Evolutionary conservation across 192 early-diverging fungal genomes (phyloP).

Genomic region (Backusella parvicylindrica): DNA sequence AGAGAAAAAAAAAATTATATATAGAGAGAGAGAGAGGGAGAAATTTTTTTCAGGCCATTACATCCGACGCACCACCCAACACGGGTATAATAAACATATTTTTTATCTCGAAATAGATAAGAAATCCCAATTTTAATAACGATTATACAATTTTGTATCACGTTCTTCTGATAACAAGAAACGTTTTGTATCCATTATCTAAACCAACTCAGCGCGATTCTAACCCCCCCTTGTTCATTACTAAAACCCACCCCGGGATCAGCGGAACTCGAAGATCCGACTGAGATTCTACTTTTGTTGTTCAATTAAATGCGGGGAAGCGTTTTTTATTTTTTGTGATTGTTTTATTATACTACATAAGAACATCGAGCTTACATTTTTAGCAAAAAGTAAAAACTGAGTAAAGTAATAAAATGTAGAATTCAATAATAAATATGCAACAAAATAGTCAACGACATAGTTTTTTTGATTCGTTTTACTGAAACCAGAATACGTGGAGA

Average conservation of each 20-base stretch:
- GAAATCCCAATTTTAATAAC: neutral
- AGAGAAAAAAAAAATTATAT: constrained; percentile 3
- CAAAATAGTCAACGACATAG: neutral
- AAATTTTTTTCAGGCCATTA: neutral
- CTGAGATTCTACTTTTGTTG: neutral
- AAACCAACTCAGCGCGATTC: neutral
- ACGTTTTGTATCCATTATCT: neutral
- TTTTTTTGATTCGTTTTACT: too few relatives aligned
- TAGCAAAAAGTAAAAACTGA: too few relatives aligned
- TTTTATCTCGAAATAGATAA: neutral
- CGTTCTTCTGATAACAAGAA: neutral
- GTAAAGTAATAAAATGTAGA: too few relatives aligned
- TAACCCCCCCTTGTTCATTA: neutral
- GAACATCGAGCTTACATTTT: too few relatives aligned
- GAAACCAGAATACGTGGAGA: neutral
- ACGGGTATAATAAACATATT: neutral
- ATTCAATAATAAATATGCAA: too few relatives aligned
- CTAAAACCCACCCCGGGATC: neutral
- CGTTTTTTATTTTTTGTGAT: too few relatives aligned
- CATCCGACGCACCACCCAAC: neutral
- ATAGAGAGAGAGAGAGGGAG: too few relatives aligned
- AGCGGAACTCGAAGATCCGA: neutral
- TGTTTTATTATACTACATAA: too few relatives aligned
- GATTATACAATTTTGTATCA: neutral
- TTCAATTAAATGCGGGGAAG: neutral